These are phyloP conservation scores for Picochlorum sp. DNA, from an alignment of 139 green algal genomes.

Conservation along the genomic window DNA sequence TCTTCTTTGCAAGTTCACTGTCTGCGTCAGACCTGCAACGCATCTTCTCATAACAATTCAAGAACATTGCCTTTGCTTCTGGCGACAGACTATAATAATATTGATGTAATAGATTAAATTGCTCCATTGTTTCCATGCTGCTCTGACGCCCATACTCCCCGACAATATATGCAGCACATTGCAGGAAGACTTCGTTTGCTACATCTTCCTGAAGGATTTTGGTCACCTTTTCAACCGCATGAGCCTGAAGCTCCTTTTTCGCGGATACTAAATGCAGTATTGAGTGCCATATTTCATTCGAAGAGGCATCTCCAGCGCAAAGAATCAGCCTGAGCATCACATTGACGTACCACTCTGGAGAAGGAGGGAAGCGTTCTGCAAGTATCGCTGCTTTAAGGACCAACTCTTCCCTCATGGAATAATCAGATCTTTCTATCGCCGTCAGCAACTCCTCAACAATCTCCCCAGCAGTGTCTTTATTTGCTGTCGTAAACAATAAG, in stretches of 20 bases:
- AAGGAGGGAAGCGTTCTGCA: slow-evolving; percentile 72
- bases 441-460: slow-evolving; percentile 76
- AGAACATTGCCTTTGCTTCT: slow-evolving; percentile 73
- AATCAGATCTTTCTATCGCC: slow-evolving; percentile 76
- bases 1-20: too few relatives aligned
- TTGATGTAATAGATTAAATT: slow-evolving; percentile 73
- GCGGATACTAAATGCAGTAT: slow-evolving; percentile 88
- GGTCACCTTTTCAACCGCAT: slow-evolving; percentile 59
- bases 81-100: slow-evolving; percentile 48
- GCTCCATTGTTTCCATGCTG: slow-evolving; percentile 38
- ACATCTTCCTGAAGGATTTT: slow-evolving; percentile 54
- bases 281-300: slow-evolving; percentile 93
- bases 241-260: slow-evolving; percentile 75
- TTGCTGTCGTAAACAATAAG: slow-evolving; percentile 88
- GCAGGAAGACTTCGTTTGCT: slow-evolving; percentile 58
- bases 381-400: slow-evolving; percentile 94
- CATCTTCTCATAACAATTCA: slow-evolving; percentile 70
- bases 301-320: slow-evolving; percentile 82
- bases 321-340: slow-evolving; percentile 84
- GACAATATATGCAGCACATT: slow-evolving; percentile 72
- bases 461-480: slow-evolving; percentile 50
- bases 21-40: too few relatives aligned
- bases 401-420: slow-evolving; percentile 89
- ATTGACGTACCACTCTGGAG: slow-evolving; percentile 82
- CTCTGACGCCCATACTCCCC: slow-evolving; percentile 73